Conservation (phyloP, 169 alveolate species). For the Plasmodium falciparum region DNA sequence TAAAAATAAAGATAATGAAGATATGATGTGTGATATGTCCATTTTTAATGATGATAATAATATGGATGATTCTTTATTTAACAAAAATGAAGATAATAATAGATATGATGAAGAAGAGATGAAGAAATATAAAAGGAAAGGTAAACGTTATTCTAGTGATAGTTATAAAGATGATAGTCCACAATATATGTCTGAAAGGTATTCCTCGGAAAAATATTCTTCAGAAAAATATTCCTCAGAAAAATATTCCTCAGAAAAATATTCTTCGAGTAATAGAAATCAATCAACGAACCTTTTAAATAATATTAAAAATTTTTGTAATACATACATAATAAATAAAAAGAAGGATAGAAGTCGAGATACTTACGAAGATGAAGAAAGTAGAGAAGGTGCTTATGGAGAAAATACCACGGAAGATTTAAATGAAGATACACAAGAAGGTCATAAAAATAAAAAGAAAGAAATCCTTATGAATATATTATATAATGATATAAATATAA, state of each 20-base stretch:
- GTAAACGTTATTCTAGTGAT: background rate
- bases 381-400: no score
- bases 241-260: no score
- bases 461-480: conserved; percentile 48
- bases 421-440: background rate
- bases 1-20: conserved; percentile 13
- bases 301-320: conserved; percentile 23
- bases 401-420: background rate
- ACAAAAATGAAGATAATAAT: background rate
- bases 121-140: background rate
- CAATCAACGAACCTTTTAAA: background rate
- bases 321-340: conserved; percentile 4
- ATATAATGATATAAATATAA: conserved; percentile 18
- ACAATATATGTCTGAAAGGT: no score
- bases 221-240: no score
- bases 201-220: no score
- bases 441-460: conserved; percentile 14
- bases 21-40: conserved; percentile 17
- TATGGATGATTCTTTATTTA: background rate
- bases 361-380: background rate
- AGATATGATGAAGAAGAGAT: background rate
- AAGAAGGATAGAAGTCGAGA: background rate
- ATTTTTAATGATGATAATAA: conserved; percentile 19
- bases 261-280: background rate
- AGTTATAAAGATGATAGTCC: background rate